phyloP scores from a whole-genome alignment of 805 yeast genomes.

The Saturnispora diversa region DNA sequence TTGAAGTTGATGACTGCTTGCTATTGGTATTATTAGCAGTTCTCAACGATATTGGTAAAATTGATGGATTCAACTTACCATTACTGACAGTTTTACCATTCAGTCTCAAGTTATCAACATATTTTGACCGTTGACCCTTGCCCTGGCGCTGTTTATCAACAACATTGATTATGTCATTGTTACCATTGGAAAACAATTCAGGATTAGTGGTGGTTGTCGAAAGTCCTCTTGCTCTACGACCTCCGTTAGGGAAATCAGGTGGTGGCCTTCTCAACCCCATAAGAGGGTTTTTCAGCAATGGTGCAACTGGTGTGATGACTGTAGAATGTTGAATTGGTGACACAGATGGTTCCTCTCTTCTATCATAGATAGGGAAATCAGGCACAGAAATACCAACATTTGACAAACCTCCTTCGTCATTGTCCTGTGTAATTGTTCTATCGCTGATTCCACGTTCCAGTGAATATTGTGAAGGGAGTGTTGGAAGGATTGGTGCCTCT shows the following conservation, averaged over 20 bases:
- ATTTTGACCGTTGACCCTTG: conserved; percentile 44
- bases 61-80: conserved; percentile 3
- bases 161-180: not conserved
- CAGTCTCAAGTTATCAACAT: conserved; percentile 31
- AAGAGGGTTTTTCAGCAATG: conserved; percentile 11
- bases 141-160: conserved; percentile 21
- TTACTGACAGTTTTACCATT: conserved; percentile 5
- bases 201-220: conserved; percentile 30
- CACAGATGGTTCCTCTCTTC: conserved; percentile 32
- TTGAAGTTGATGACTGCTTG: not conserved
- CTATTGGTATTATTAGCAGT: not conserved
- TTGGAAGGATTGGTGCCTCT: conserved; percentile 1
- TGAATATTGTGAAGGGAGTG: conserved; percentile 1
- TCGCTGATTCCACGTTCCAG: conserved; percentile 1
- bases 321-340: conserved; percentile 26
- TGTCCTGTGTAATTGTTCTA: conserved; percentile 3
- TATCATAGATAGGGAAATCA: conserved; percentile 27
- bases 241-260: conserved; percentile 32
- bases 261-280: conserved; percentile 31
- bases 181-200: conserved; percentile 21
- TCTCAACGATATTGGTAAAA: conserved; percentile 7
- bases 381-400: not conserved
- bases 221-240: conserved; percentile 32
- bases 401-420: not conserved
- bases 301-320: conserved; percentile 18